These are phyloP conservation scores for Ogataea kodamae DNA, from an alignment of 805 yeast species.

Conservation along the genomic window DNA sequence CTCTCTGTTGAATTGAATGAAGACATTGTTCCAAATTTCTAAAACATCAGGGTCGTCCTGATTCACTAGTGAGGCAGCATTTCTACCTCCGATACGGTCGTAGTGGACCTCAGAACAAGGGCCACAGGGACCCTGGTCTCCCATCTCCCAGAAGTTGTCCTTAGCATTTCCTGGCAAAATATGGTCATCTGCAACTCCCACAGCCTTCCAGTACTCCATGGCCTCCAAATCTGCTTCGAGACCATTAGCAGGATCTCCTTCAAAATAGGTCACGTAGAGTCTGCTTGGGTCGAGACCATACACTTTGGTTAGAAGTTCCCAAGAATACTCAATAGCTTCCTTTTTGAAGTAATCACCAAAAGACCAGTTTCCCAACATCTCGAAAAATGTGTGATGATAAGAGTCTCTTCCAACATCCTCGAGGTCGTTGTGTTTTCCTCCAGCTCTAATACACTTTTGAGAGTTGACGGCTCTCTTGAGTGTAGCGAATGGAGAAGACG, in stretches of 20 bases:
- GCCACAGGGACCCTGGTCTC: constrained; percentile 99
- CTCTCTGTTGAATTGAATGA: constrained; percentile 96
- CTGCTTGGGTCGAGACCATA: constrained; percentile 78
- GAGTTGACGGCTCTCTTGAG: constrained; percentile 91
- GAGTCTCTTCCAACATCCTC: constrained; percentile 98
- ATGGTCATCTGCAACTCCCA: constrained; percentile 89
- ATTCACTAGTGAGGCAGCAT: constrained; percentile 86
- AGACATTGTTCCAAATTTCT: constrained; percentile 97
- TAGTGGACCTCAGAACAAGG: constrained; percentile 98
- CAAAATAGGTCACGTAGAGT: constrained; percentile 93
- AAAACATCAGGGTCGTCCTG: constrained; percentile 97
- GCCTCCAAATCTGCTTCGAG: constrained; percentile 94
- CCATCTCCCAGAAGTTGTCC: constrained; percentile 99
- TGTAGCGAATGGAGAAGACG: constrained; percentile 78
- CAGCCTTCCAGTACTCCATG: constrained; percentile 75
- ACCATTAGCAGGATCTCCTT: constrained; percentile 81
- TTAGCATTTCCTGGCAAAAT: constrained; percentile 85
- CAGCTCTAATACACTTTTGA: constrained; percentile 98
- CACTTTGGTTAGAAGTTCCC: constrained; percentile 86
- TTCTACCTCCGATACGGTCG: constrained; percentile 98
- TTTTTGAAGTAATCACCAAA: constrained; percentile 98
- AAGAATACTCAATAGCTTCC: constrained; percentile 84
- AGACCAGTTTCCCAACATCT: constrained; percentile 99
- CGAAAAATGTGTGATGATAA: constrained; percentile 97
- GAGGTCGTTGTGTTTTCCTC: constrained; percentile 97